Evolutionary conservation across 192 early-diverging fungal species (phyloP).

Genomic region (Gigaspora rosea): DNA sequence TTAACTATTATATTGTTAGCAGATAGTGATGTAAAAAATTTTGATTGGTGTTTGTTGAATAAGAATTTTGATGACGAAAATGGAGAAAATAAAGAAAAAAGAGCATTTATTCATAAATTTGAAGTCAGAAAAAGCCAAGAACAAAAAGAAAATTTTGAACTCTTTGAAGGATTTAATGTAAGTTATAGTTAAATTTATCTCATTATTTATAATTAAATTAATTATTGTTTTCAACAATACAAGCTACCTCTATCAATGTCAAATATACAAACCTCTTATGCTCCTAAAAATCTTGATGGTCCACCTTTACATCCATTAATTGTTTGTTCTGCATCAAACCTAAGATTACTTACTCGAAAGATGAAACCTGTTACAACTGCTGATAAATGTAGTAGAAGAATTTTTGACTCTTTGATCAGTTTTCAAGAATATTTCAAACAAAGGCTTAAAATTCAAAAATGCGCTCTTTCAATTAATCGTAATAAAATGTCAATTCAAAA

Average conservation of each 20-base stretch:
- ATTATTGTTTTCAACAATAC: background rate
- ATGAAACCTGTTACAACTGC: background rate
- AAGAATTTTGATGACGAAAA: background rate
- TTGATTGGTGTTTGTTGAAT: constrained; percentile 9
- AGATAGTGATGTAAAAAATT: constrained; percentile 11
- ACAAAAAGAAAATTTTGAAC: constrained; percentile 24
- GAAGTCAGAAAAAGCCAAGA: constrained; percentile 27
- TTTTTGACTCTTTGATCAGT: background rate
- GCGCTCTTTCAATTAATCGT: background rate
- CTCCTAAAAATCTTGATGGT: background rate
- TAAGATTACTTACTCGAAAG: constrained; percentile 13
- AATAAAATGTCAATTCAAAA: background rate
- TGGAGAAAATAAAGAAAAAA: background rate
- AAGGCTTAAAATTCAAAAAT: constrained; percentile 23
- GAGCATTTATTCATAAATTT: constrained; percentile 5
- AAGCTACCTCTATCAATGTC: background rate
- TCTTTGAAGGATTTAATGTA: constrained; percentile 8
- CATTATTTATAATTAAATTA: background rate
- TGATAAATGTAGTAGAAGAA: background rate
- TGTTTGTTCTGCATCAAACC: constrained; percentile 14
- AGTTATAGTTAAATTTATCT: background rate
- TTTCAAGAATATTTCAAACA: constrained; percentile 23
- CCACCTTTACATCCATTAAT: background rate
- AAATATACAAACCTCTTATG: background rate
- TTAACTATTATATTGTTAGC: too few species aligned